These are phyloP conservation scores for Gossypium australe DNA, from an alignment of 345 rosid genomes.

Conservation along the genomic window DNA sequence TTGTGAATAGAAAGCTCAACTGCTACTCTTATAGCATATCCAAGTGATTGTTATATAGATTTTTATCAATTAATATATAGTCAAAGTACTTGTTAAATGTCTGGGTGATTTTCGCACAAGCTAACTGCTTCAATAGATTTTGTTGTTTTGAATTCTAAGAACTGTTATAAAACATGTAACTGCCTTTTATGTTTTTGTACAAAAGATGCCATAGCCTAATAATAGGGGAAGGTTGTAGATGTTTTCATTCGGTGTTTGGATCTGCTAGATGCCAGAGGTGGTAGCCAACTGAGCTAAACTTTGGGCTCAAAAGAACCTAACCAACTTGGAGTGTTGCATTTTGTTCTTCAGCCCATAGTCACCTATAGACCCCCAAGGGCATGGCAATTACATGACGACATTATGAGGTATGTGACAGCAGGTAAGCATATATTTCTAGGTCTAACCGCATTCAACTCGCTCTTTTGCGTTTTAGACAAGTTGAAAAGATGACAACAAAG, in stretches of 20 bases:
- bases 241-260: neutral
- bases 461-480: neutral
- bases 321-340: constrained; percentile 1
- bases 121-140: neutral
- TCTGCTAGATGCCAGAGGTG: too few relatives aligned
- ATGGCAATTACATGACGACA: neutral
- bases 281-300: too few relatives aligned
- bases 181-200: neutral
- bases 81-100: neutral
- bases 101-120: neutral
- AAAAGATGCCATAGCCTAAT: neutral
- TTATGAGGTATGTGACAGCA: neutral
- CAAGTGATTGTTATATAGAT: neutral
- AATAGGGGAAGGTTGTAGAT: neutral
- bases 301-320: neutral
- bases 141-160: neutral
- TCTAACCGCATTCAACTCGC: neutral
- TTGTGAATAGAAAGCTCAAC: neutral
- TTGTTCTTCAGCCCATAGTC: neutral
- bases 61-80: neutral
- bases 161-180: neutral
- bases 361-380: neutral
- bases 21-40: neutral
- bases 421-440: neutral
- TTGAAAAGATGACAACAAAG: neutral